Conservation (phyloP, 768 basidiomycete species). For the Xerocomellus chrysenteron region DNA sequence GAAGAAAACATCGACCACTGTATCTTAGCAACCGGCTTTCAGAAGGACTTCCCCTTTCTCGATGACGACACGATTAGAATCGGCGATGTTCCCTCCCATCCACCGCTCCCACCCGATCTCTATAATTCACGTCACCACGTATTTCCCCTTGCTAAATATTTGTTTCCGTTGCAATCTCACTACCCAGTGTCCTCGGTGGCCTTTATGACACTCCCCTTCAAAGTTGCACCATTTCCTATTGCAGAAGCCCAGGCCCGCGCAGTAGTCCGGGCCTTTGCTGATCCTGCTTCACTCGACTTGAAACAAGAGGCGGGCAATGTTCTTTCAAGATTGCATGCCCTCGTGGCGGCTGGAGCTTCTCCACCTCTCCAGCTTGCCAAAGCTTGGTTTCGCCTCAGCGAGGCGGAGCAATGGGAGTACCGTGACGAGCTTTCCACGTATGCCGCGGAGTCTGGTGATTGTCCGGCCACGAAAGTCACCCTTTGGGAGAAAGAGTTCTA, state of each 20-base stretch:
- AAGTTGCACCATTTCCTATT: conserved; percentile 72
- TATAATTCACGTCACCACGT: conserved; percentile 65
- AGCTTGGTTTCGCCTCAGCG: conserved; percentile 53
- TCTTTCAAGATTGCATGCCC: conserved; percentile 45
- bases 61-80: conserved; percentile 33
- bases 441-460: conserved; percentile 34
- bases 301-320: conserved; percentile 49
- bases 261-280: conserved; percentile 51
- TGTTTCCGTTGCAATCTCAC: conserved; percentile 58
- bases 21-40: conserved; percentile 78
- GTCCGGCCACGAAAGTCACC: conserved; percentile 38
- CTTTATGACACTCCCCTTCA: conserved; percentile 60
- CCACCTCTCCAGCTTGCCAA: conserved; percentile 45
- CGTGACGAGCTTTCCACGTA: conserved; percentile 57
- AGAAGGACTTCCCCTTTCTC: conserved; percentile 65
- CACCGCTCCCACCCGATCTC: conserved; percentile 50
- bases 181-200: conserved; percentile 54
- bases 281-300: conserved; percentile 50
- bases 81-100: conserved; percentile 42
- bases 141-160: conserved; percentile 68
- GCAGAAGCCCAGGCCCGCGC: conserved; percentile 77
- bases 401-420: conserved; percentile 64
- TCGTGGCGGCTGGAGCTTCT: conserved; percentile 36
- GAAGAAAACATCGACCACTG: conserved; percentile 59
- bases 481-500: conserved; percentile 64